Base-by-base conservation (phyloP, 1,284 basidiomycete genomes). In the Malassezia globosa region DNA sequence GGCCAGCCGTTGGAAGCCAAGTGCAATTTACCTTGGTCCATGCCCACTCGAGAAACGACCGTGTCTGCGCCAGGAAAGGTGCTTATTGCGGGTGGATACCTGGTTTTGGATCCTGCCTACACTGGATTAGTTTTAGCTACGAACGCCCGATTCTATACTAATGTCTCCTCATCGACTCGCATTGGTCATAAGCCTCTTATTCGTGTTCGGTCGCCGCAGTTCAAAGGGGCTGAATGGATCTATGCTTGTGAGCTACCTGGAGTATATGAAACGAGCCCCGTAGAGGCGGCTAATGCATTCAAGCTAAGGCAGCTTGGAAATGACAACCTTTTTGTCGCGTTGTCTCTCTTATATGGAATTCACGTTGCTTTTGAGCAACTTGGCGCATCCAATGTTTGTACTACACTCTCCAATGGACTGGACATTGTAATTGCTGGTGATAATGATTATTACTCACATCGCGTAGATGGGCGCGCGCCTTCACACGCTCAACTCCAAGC, bases 391-490 rank as follows among this genome's bases (percentile, higher is more conserved):
- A 57, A 39, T 26, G 41, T 53, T 5, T 47, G 24, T 22, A 7
- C 29, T 1, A 25, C 45, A 11, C 54, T 54, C 24, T 40, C 24
- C 13, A 29, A 42, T 26, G 82, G 43, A 75, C 88, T 56, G 78
- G 85, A 62, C 80, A 58, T 96, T 54, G 79, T 79, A 25, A 85
- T 96, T 48, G 80, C 83, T 18, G 94, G 87, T 5, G 87, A 89
- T 73, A 97, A 97, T 66, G 94, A 96, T 72, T 97, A 96, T 64
- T 97, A 97, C 75, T 94, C 89, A 2, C 92, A 97, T 68, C 77
- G 83, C 49, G 80, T 82, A 47, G 82, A 86, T 33, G 59, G 61
- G 35, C 52, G 59, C 49, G 57, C 56, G 36, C 57, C 59, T 22
- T 56, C 63, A 23, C 42, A 53, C 16, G 34, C 34, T 18, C 48